Evolutionary conservation across 345 rosid species (phyloP), one percentile per base, ranked within the genome.

Genomic region (Turnera subulata): DNA sequence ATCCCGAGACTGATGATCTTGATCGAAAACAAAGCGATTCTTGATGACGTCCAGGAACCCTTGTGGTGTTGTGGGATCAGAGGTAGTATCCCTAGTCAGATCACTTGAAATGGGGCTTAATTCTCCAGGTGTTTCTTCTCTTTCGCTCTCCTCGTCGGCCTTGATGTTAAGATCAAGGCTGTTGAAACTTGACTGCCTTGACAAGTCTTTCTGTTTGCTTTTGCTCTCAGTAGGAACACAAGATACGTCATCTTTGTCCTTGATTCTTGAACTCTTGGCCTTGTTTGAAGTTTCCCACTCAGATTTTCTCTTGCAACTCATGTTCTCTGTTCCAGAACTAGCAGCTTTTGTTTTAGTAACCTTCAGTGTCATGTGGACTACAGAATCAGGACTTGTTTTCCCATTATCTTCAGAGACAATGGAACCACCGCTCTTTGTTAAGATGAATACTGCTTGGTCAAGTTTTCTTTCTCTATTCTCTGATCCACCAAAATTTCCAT

Each of bases 31-130:
- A 51, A 73, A 79, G 16, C 74, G 78, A 64, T 82, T 78, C 63
- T 78, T 59, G 64, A 91, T 88, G 33, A 60, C 56, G 18, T 82
- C 85, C 8, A 80, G 75, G 62, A 91, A 70, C 39, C 73, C 71
- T 4, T 25, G 55, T 38, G 71, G 61, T 55, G 14, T 20, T n/a
- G 32, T 39, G 1, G 47, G 67, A 47, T 81, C 74, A 3, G 52
- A 62, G 8, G 71, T 37, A 14, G 73, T 81, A 38, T 86, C 91
- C 14, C 78, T 73, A 6, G 89, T 86, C 52, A 86, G 45, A 44
- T 83, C 89, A 64, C 93, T 91, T 11, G 93, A 76, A 33, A 77
- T 79, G 26, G 91, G 91, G 68, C 89, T 82, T 10, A 80, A 46
- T 29, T 81, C 89, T 38, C 82, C 75, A 2, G 40, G 47, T 64